A percentile compares a stretch with the other conserved stretches of the same genome.
phyloP scores from a whole-genome alignment of 148 eudicot genomes.

The Rhododendron griersonianum region DNA sequence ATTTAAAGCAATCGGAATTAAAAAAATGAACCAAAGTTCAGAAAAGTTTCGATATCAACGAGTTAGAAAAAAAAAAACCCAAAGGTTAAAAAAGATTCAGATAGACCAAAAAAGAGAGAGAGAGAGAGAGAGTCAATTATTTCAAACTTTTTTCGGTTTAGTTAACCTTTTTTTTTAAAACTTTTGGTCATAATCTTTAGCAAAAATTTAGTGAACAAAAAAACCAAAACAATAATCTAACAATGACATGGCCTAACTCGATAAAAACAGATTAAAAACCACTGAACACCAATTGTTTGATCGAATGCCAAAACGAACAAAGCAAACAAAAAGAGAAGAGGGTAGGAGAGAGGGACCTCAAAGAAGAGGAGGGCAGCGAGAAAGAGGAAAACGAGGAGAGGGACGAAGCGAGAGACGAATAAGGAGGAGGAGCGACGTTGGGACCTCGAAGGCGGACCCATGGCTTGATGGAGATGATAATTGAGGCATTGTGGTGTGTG shows the following conservation, averaged over 20 bases:
- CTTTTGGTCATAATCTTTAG: no score
- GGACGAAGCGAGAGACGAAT: slow-evolving; percentile 34
- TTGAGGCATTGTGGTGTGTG: neutral
- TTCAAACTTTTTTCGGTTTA: neutral
- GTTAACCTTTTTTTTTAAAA: no score
- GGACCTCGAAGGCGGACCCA: slow-evolving; percentile 23
- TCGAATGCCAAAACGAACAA: slow-evolving; percentile 21
- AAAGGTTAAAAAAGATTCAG: no score
- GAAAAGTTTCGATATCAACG: no score
- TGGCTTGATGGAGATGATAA: neutral
- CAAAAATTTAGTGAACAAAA: no score
- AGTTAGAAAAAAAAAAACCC: no score
- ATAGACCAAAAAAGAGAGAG: no score
- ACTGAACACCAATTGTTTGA: slow-evolving; percentile 22
- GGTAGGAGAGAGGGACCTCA: slow-evolving; percentile 33
- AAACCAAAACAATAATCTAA: neutral
- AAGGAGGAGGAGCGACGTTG: slow-evolving; percentile 31
- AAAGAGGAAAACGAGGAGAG: slow-evolving; percentile 35
- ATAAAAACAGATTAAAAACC: no score
- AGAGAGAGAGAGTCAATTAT: no score
- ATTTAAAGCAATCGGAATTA: neutral
- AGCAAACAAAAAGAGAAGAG: neutral
- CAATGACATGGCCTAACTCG: neutral
- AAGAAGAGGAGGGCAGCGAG: slow-evolving; percentile 41
- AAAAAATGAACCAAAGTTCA: no score